Percentiles rank a stretch among this genome's conserved stretches.
phyloP scores from a whole-genome alignment of 768 basidiomycete species.

The Amylocystis lapponica region DNA sequence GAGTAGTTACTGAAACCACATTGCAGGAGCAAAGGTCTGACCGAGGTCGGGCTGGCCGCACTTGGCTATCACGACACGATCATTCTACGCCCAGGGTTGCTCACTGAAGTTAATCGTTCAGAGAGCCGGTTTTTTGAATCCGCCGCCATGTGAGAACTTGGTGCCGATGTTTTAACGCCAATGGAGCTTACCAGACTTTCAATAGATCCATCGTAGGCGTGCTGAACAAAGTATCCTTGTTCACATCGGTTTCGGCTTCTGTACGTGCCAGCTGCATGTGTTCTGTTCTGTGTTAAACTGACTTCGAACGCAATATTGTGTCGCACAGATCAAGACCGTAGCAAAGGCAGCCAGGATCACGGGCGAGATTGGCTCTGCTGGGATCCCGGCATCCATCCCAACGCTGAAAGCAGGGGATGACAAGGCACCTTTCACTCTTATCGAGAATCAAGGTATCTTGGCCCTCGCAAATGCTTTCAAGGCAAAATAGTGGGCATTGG shows the following conservation, averaged over 20 bases:
- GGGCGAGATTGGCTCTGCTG: slow-evolving; percentile 47
- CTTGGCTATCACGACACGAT: slow-evolving; percentile 70
- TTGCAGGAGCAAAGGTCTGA: slow-evolving; percentile 68
- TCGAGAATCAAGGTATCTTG: slow-evolving; percentile 35
- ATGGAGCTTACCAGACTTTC: background rate
- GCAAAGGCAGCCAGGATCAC: slow-evolving; percentile 50
- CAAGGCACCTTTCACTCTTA: slow-evolving; percentile 43
- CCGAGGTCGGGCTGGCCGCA: slow-evolving; percentile 59
- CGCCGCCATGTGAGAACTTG: slow-evolving; percentile 25
- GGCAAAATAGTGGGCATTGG: too few relatives aligned
- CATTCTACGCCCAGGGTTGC: slow-evolving; percentile 57
- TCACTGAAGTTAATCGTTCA: slow-evolving; percentile 42
- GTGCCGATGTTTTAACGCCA: background rate
- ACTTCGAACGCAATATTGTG: background rate
- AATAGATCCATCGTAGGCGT: slow-evolving; percentile 1
- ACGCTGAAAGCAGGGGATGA: slow-evolving; percentile 36
- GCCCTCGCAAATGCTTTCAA: background rate
- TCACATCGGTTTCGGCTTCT: background rate
- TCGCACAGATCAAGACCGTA: slow-evolving; percentile 41
- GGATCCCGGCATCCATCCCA: slow-evolving; percentile 31
- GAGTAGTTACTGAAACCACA: background rate
- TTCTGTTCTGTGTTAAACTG: background rate
- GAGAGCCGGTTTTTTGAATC: slow-evolving; percentile 37
- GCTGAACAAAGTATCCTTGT: slow-evolving; percentile 5
- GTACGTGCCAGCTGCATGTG: background rate